Percentiles rank a stretch among this genome's conserved stretches.
Conservation (phyloP, 208 protist genomes). For the Acanthamoeba sp. region DNA sequence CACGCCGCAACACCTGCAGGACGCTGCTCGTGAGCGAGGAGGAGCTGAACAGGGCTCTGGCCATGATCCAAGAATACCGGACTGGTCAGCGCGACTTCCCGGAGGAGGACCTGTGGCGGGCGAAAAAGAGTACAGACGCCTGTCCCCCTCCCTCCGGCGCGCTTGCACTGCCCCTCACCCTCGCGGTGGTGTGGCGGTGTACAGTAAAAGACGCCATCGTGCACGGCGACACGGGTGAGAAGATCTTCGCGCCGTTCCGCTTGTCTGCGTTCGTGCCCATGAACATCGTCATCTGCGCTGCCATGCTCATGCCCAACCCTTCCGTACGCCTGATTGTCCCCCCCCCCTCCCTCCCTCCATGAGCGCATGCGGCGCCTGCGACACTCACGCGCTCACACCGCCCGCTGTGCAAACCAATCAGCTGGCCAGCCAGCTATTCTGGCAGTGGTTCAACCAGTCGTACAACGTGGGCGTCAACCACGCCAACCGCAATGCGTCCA, state of each 20-base stretch:
- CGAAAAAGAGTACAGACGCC: constrained; percentile 84
- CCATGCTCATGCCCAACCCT: constrained; percentile 91
- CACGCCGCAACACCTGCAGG: constrained; percentile 78
- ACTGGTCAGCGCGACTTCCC: constrained; percentile 61
- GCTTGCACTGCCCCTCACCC: background rate
- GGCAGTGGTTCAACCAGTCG: constrained; percentile 96
- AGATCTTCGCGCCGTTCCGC: constrained; percentile 93
- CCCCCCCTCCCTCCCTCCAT: background rate
- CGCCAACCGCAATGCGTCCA: constrained; percentile 94
- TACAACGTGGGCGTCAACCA: constrained; percentile 96
- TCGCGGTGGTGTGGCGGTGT: background rate
- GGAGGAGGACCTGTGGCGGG: constrained; percentile 92
- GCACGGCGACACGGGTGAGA: constrained; percentile 94
- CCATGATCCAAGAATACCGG: constrained; percentile 76
- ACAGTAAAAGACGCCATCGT: constrained; percentile 87
- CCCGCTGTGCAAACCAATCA: no score
- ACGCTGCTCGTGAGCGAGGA: constrained; percentile 39
- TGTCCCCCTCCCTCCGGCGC: background rate
- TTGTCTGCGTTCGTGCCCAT: constrained; percentile 95
- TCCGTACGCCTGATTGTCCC: constrained; percentile 38
- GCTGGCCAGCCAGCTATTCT: constrained; percentile 90
- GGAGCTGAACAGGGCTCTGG: background rate
- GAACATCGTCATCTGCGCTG: constrained; percentile 93
- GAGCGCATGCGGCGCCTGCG: no score
- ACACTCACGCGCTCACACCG: constrained; percentile 87